Conservation (phyloP, 75 land plant species). For the Ceratopteris richardii region DNA sequence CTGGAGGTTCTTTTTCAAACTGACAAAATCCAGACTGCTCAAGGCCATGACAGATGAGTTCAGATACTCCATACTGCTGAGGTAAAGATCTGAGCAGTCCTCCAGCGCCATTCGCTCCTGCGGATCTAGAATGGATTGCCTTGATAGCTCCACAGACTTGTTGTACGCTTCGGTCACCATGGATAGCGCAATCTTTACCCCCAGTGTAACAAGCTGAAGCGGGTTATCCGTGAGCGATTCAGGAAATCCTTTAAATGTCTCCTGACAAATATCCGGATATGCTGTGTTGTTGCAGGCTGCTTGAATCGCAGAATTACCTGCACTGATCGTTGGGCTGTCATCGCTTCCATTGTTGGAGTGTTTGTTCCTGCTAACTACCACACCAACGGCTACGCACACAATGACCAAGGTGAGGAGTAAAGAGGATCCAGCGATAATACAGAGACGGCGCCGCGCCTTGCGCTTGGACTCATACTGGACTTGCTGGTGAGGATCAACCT, state of each 20-base stretch:
- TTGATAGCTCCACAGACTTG: conserved; percentile 1
- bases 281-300: conserved; percentile 28
- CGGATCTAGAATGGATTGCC: conserved; percentile 6
- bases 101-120: conserved; percentile 33
- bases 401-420: background rate
- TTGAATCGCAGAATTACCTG: conserved; percentile 5
- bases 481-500: background rate
- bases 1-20: background rate
- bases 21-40: background rate
- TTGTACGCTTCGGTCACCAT: conserved; percentile 7
- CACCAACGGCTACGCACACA: background rate
- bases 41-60: conserved; percentile 21
- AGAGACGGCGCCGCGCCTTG: background rate
- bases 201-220: conserved; percentile 19
- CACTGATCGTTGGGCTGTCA: background rate
- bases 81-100: conserved; percentile 49
- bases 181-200: conserved; percentile 18
- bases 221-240: conserved; percentile 15
- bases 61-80: conserved; percentile 38
- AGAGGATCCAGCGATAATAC: background rate
- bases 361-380: background rate
- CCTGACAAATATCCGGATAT: conserved; percentile 27
- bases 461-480: background rate
- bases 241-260: conserved; percentile 16
- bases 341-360: background rate